Conservation (phyloP, 164 flowering plant species). For the Magnolia officinalis region DNA sequence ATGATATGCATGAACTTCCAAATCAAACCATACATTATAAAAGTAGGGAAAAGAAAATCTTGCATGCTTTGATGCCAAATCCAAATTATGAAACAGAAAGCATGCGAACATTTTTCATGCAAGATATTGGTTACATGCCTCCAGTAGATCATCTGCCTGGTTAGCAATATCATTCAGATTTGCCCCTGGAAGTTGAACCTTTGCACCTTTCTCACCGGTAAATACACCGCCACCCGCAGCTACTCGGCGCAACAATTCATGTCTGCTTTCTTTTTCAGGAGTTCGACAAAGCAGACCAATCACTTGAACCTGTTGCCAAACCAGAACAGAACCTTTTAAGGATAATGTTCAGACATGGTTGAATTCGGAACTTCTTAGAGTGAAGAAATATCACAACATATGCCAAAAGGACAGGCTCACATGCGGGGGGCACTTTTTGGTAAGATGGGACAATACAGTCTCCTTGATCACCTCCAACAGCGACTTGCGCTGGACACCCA, state of each 20-base stretch:
- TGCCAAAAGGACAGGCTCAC: conserved; percentile 40
- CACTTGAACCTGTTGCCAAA: conserved; percentile 70
- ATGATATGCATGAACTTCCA: neutral
- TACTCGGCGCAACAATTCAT: conserved; percentile 85
- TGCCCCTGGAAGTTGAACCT: conserved; percentile 95
- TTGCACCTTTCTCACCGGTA: conserved; percentile 53
- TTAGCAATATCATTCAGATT: conserved; percentile 93
- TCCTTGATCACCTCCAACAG: conserved; percentile 88
- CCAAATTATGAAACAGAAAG: neutral
- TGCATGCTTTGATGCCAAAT: conserved; percentile 4
- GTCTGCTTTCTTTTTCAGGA: conserved; percentile 85
- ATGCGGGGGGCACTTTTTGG: conserved; percentile 93
- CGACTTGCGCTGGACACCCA: conserved; percentile 59
- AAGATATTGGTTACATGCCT: conserved; percentile 40
- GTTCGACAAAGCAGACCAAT: conserved; percentile 89
- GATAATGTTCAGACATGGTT: neutral
- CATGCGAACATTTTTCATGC: neutral
- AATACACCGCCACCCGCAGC: conserved; percentile 95
- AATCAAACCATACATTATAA: too few species aligned
- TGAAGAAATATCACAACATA: neutral
- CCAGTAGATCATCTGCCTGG: conserved; percentile 95
- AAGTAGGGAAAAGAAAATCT: neutral
- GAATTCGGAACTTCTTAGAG: neutral
- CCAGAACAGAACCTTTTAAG: neutral
- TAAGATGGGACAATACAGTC: conserved; percentile 81